Conservation (phyloP, 768 basidiomycete species). For the Termitomyces sp. region DNA sequence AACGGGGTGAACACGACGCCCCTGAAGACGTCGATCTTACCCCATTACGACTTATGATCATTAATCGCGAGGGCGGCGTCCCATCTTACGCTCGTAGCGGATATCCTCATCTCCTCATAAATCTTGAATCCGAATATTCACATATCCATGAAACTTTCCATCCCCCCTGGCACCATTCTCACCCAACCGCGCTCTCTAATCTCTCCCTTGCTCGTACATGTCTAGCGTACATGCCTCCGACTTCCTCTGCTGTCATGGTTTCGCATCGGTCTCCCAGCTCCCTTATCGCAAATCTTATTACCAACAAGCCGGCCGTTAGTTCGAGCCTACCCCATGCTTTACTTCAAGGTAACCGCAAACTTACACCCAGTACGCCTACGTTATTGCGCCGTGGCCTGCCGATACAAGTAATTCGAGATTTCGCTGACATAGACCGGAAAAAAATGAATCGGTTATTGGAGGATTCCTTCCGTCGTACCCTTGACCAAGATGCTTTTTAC, state of each 20-base stretch:
- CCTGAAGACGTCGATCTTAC: slow-evolving; percentile 76
- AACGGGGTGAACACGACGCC: slow-evolving; percentile 31
- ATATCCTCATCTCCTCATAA: slow-evolving; percentile 93
- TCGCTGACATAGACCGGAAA: slow-evolving; percentile 65
- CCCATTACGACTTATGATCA: slow-evolving; percentile 94
- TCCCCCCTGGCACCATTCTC: slow-evolving; percentile 66
- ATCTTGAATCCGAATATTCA: slow-evolving; percentile 82
- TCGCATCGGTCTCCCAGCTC: slow-evolving; percentile 95
- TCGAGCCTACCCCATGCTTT: slow-evolving; percentile 94
- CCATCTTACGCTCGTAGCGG: slow-evolving; percentile 96
- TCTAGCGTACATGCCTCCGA: slow-evolving; percentile 87
- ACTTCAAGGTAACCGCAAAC: slow-evolving; percentile 79
- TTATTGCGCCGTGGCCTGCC: slow-evolving; percentile 87
- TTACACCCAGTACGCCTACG: slow-evolving; percentile 91
- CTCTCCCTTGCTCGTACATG: slow-evolving; percentile 83
- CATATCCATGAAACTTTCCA: slow-evolving; percentile 88
- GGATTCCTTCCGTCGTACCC: slow-evolving; percentile 74
- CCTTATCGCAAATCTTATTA: slow-evolving; percentile 95
- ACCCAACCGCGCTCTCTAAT: slow-evolving; percentile 87
- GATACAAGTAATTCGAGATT: slow-evolving; percentile 74
- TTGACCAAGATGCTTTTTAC: slow-evolving; percentile 79
- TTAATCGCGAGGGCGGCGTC: slow-evolving; percentile 94
- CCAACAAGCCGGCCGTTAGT: slow-evolving; percentile 95
- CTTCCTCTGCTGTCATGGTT: slow-evolving; percentile 94
- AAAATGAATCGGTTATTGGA: slow-evolving; percentile 86